These are phyloP conservation scores for Tagetes erecta DNA, from an alignment of 129 eudicot species.

Conservation along the genomic window DNA sequence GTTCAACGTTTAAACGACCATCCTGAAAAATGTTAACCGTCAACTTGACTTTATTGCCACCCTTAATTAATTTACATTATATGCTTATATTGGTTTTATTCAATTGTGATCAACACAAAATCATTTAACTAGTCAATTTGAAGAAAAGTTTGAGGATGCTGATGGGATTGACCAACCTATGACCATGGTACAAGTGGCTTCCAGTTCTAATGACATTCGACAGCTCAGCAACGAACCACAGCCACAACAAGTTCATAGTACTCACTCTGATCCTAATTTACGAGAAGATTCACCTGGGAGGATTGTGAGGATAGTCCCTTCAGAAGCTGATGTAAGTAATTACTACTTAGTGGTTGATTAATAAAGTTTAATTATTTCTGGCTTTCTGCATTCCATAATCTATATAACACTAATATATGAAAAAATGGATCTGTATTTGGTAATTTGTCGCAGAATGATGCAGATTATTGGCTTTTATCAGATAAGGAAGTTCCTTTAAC, in stretches of 20 bases:
- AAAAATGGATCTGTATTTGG: not conserved
- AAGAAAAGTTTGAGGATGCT: constrained; percentile 87
- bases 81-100: not conserved
- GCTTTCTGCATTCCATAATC: no score
- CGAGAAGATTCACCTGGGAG: not conserved
- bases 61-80: no score
- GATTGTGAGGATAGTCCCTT: not conserved
- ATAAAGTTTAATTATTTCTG: no score
- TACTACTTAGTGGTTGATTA: no score
- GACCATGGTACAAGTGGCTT: constrained; percentile 44
- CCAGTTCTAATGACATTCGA: constrained; percentile 51
- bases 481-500: constrained; percentile 75
- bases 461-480: constrained; percentile 86
- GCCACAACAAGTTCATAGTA: constrained; percentile 39
- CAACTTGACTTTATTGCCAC: not conserved
- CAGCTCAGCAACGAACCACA: constrained; percentile 41
- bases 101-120: not conserved
- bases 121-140: constrained; percentile 65
- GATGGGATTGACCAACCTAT: constrained; percentile 50
- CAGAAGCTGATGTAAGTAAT: no score
- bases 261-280: constrained; percentile 30
- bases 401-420: no score
- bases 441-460: constrained; percentile 58
- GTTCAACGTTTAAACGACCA: no score
- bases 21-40: no score